phyloP scores from a whole-genome alignment of 169 alveolate species.

The Amoebophrya sp. region DNA sequence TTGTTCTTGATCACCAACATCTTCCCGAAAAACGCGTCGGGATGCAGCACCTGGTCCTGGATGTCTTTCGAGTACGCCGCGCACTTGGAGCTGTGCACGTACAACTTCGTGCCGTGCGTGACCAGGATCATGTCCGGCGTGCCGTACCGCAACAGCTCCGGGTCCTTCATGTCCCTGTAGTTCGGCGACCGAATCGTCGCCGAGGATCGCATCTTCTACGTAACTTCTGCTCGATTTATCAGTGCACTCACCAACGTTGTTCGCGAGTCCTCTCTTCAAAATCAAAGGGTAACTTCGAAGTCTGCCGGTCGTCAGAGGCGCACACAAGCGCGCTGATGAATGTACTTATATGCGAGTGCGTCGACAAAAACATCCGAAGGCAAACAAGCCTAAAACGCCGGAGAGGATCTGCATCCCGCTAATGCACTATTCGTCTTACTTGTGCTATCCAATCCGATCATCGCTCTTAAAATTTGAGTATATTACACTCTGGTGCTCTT shows the following conservation, averaged over 20 bases:
- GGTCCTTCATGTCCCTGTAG: background rate
- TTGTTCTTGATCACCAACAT: background rate
- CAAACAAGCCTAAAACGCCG: no score
- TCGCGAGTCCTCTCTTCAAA: no score
- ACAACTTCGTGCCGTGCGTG: background rate
- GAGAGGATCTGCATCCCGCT: no score
- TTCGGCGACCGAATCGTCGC: background rate
- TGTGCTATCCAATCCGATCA: no score
- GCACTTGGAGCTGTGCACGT: background rate
- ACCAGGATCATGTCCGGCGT: conserved; percentile 22
- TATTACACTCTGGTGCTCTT: no score
- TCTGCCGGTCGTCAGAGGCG: no score
- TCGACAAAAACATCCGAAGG: no score
- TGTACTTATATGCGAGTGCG: no score
- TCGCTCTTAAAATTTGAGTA: no score
- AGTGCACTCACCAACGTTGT: background rate
- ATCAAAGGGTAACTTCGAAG: no score
- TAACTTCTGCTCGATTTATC: background rate
- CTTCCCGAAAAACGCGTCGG: background rate
- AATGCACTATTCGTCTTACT: no score
- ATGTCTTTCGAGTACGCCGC: background rate
- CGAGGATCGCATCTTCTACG: background rate
- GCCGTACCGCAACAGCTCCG: conserved; percentile 20
- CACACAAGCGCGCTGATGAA: no score
- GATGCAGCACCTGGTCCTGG: background rate